Base-by-base conservation (phyloP, 164 flowering plant species). In the Nelumbo lutea region DNA sequence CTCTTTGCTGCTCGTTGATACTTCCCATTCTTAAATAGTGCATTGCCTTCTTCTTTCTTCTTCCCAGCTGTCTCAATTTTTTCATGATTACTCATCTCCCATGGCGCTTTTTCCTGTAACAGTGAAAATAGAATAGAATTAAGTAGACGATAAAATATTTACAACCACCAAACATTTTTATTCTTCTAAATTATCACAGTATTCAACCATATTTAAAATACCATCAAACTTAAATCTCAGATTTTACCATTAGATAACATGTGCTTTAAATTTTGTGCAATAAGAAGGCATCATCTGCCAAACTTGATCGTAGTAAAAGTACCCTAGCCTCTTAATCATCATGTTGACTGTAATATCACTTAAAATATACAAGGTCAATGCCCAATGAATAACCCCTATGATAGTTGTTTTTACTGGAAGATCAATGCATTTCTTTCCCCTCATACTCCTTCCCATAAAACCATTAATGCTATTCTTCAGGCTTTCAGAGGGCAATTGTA, bases 31-130 rank as follows among this genome's bases (percentile, higher is more conserved):
- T 83, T 88, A 62, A 83, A 90, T 41, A 88, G 73, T 47, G 66
- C 27, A 79, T 90, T 87, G 55, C 96, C 93, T 81, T 87, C 90
- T 68, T 88, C 88, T 80, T 90, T 90, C 84, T 78, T 90, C 81
- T 68, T 79, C 56, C 60, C 78, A 48, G 93, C 90, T 67, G 81
- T 80, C 78, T 80, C 86, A 69, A 88, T 78, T 70, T 79, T 85
- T 78, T 87, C 90, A 13, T 68, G 73, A 64, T 65, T 79, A 73
- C 61, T 84, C 87, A 90, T 73, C 70, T 90, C 88, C 90, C 88
- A 82, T 56, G 88, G 82, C 64, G 74, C 80, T 76, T 83, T 87
- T 62, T 84, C 90, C 90, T 90, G 57, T 58, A 15, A 57, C 6
- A 42, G 6, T 58, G 43, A 41, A 47, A 13, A 56, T 15, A 41